Evolutionary conservation across 352 stramenopile genomes (phyloP).

Genomic region (Phytophthora pluvialis): DNA sequence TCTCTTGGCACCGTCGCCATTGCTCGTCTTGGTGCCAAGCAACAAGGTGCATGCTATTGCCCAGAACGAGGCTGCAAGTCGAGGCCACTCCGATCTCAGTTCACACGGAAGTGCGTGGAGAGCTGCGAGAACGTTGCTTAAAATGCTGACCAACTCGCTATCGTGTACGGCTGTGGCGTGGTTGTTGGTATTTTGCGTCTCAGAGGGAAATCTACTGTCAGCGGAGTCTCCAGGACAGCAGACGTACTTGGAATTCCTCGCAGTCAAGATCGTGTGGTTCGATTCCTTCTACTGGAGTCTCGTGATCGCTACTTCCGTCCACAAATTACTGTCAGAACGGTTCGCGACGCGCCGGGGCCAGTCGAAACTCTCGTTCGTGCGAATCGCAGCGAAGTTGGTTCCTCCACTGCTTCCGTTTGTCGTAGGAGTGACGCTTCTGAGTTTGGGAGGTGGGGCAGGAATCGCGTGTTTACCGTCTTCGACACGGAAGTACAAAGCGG

Average conservation of each 20-base stretch:
- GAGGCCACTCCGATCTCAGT: not conserved
- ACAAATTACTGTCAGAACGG: conserved; percentile 12
- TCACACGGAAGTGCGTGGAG: not conserved
- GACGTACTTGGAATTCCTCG: conserved; percentile 15
- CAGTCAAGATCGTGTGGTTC: conserved; percentile 22
- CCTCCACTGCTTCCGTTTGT: conserved; percentile 4
- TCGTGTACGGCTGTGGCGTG: conserved; percentile 9
- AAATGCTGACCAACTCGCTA: conserved; percentile 21
- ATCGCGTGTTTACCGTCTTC: conserved; percentile 10
- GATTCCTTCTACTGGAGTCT: conserved; percentile 19
- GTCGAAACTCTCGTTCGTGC: conserved; percentile 4
- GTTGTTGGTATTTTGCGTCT: conserved; percentile 14
- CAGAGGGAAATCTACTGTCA: conserved; percentile 11
- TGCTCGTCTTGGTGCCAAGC: not conserved
- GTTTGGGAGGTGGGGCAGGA: conserved; percentile 2
- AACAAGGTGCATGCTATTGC: not conserved
- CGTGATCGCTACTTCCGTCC: conserved; percentile 5
- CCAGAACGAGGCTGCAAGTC: no score
- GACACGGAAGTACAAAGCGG: conserved; percentile 1
- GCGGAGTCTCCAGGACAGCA: conserved; percentile 3
- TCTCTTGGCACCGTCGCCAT: not conserved
- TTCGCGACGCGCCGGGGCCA: conserved; percentile 2
- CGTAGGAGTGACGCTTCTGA: conserved; percentile 8
- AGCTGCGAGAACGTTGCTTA: conserved; percentile 7
- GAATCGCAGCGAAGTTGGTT: conserved; percentile 4